Base-by-base conservation (phyloP, 1,139 yeast species). In the Kodamaea arcana region DNA sequence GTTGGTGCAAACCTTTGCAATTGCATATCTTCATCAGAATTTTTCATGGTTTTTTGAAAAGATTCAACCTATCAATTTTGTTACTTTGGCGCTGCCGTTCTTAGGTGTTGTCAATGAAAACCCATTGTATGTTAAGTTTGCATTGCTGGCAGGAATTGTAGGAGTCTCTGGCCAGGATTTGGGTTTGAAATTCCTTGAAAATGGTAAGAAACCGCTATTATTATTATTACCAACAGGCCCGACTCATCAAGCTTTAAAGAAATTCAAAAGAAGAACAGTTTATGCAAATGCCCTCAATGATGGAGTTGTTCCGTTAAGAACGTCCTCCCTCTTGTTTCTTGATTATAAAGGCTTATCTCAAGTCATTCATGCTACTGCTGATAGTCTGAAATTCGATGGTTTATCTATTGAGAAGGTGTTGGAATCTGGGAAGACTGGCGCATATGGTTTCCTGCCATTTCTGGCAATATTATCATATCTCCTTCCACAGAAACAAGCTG, bases 151-250 rank as follows among this genome's bases (percentile, higher is more conserved):
- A 27, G 98, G 99, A 0, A 72, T 90, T 32, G 92, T 87, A 3
- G 99, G 98, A 0, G 82, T 80, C 49, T 83, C 97, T 0, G 99
- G 99, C 0, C 92, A 85, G 48, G 99, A 92, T 52, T 60, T 92
- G 42, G 94, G 95, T 0, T 66, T 94, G 33, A 60, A 65, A 36
- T 60, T 48, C 35, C 38, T 61, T 6, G 74, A 68, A 37, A 53
- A 54, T 33, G 53, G 53, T 26, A 46, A 60, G 1, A 72, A 69
- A 40, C 97, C 98, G 0, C 58, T 92, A 32, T 65, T 92, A 16
- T 71, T 81, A 32, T 56, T 84, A 13, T 60, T 92, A 21, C 95
- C 97, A 0, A 74, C 87, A 0, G 94, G 94, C 1, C 87, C 94
- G 0, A 80, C 94, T 0, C 87, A 84, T 48, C 69, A 62, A 25